Conservation (phyloP, 2,329 filamentous ascomycete genomes). For the Mycosphaerelloides madeirae region DNA sequence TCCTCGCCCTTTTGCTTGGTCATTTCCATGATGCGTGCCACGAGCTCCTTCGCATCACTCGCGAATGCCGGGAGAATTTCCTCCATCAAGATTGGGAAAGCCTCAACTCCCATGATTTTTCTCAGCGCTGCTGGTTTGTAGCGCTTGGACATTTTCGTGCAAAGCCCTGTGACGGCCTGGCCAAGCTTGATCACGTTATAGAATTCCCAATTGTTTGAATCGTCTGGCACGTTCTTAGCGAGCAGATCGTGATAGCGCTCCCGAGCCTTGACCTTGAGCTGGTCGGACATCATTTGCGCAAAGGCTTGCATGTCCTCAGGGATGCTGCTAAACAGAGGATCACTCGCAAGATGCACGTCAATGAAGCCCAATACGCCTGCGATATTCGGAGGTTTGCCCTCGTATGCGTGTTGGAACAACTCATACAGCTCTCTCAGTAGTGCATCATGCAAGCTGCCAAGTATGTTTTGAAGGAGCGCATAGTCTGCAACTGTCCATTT, state of each 20-base stretch:
- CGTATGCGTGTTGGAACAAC: constrained; percentile 81
- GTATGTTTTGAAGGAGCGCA: constrained; percentile 64
- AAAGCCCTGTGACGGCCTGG: constrained; percentile 77
- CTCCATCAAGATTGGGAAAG: constrained; percentile 67
- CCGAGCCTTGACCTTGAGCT: constrained; percentile 67
- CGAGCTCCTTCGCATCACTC: constrained; percentile 78
- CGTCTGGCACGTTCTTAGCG: constrained; percentile 71
- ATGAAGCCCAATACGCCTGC: constrained; percentile 76
- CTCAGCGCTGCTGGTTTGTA: constrained; percentile 68
- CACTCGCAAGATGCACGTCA: constrained; percentile 73
- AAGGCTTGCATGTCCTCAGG: constrained; percentile 69
- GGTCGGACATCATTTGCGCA: constrained; percentile 64
- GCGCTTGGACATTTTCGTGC: constrained; percentile 84
- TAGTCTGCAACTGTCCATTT: constrained; percentile 50
- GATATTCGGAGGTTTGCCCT: constrained; percentile 76
- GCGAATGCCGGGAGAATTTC: constrained; percentile 88
- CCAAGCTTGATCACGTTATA: constrained; percentile 85
- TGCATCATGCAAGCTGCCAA: constrained; percentile 72
- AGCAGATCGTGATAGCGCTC: constrained; percentile 77
- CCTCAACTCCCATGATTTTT: constrained; percentile 73
- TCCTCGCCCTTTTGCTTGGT: constrained; percentile 66
- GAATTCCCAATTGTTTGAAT: constrained; percentile 82
- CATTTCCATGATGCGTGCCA: constrained; percentile 72
- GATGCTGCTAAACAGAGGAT: constrained; percentile 68
- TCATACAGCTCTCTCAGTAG: constrained; percentile 83